These are phyloP conservation scores for Hyparrhenia diplandra DNA, from an alignment of 176 grass and related monocot species.

Conservation along the genomic window DNA sequence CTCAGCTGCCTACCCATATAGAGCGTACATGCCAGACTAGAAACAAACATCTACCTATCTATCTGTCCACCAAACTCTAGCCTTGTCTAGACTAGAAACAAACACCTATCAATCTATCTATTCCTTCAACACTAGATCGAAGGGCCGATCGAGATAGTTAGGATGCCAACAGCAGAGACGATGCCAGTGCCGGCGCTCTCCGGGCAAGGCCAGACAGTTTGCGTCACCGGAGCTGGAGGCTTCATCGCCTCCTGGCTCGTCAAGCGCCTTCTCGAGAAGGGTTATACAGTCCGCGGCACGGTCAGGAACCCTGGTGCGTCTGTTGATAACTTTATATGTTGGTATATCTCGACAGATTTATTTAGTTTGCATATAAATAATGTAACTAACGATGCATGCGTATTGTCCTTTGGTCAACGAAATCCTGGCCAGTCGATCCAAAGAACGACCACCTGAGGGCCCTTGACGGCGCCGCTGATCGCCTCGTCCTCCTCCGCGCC, in stretches of 20 bases:
- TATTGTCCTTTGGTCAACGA: not conserved
- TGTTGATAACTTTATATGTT: too few relatives aligned
- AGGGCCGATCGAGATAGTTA: not conserved
- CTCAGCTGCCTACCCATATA: too few relatives aligned
- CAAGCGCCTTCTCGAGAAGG: slow-evolving; percentile 69
- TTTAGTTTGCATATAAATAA: too few relatives aligned
- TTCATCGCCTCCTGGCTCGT: slow-evolving; percentile 98
- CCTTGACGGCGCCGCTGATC: slow-evolving; percentile 39
- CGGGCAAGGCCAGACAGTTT: slow-evolving; percentile 47
- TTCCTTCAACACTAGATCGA: not conserved
- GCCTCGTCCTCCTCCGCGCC: slow-evolving; percentile 37
- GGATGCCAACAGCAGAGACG: slow-evolving; percentile 20
- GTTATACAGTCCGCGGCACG: slow-evolving; percentile 76
- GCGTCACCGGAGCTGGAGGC: slow-evolving; percentile 88
- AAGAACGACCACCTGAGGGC: slow-evolving; percentile 49
- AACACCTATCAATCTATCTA: not conserved
- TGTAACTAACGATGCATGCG: not conserved
- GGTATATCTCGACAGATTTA: too few relatives aligned
- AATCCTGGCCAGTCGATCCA: slow-evolving; percentile 27
- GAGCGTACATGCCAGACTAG: not conserved
- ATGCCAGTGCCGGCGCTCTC: not conserved
- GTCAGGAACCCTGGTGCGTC: slow-evolving; percentile 73
- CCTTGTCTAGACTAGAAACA: not conserved
- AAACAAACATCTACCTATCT: not conserved
- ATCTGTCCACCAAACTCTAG: not conserved